Conservation (phyloP, 257 asterid species). For the Ocimum tenuiflorum region DNA sequence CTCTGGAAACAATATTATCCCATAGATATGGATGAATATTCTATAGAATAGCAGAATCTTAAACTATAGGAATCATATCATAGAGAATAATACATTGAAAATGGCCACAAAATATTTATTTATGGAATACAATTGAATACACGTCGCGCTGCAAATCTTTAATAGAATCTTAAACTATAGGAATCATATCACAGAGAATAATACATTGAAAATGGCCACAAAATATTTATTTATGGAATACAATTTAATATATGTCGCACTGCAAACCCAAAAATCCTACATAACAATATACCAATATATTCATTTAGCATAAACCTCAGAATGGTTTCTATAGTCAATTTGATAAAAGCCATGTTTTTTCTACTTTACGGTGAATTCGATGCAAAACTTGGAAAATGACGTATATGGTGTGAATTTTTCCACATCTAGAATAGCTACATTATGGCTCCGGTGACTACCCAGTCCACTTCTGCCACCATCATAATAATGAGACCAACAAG, state of each 20-base stretch:
- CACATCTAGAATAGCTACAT: neutral
- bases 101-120: neutral
- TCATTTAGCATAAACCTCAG: neutral
- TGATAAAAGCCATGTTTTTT: neutral
- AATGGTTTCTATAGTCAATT: neutral
- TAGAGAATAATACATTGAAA: neutral
- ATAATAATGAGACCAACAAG: conserved; percentile 1
- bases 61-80: neutral
- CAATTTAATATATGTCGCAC: neutral
- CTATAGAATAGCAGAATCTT: neutral
- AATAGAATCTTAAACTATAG: neutral
- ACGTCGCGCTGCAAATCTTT: neutral
- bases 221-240: neutral
- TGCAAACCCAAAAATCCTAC: neutral
- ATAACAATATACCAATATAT: neutral
- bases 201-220: neutral
- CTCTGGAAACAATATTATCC: neutral
- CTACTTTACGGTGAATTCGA: neutral
- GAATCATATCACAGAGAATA: neutral
- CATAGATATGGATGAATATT: neutral
- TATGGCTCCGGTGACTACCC: neutral
- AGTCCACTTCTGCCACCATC: neutral
- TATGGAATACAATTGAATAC: neutral
- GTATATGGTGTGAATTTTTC: neutral
- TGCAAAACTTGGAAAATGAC: neutral